phyloP scores from a whole-genome alignment of 106 monocot species.

The Chionographis japonica region DNA sequence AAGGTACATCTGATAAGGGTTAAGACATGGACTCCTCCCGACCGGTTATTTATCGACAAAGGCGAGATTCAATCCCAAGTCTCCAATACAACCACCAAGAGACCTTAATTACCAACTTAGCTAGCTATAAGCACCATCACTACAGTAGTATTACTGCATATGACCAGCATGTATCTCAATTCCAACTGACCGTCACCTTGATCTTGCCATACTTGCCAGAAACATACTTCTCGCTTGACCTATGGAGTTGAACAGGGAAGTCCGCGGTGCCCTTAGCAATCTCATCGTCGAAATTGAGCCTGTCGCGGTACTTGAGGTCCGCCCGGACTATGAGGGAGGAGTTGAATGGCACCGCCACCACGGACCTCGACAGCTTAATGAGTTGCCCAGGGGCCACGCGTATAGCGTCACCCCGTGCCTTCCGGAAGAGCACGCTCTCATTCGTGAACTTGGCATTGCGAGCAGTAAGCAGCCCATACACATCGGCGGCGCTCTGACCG shows the following conservation, averaged over 20 bases:
- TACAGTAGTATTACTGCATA: no score
- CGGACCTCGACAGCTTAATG: conserved; percentile 6
- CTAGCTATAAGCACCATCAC: no score
- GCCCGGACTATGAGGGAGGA: conserved; percentile 9
- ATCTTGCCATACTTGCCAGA: conserved; percentile 9
- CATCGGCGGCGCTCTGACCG: neutral
- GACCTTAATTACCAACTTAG: no score
- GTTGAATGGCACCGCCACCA: conserved; percentile 12
- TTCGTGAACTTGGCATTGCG: neutral
- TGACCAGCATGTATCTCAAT: neutral
- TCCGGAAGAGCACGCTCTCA: conserved; percentile 4
- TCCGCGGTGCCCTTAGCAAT: conserved; percentile 5
- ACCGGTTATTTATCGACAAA: no score
- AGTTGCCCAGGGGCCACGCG: conserved; percentile 7
- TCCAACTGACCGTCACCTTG: conserved; percentile 8
- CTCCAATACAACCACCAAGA: no score
- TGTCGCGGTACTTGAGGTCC: conserved; percentile 1
- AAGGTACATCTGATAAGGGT: no score
- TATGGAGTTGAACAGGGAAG: neutral
- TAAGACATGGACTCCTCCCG: no score
- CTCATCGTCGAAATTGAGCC: neutral
- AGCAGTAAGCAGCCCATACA: conserved; percentile 5
- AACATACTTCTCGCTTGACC: neutral
- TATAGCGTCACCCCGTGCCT: neutral
- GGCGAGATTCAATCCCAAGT: no score